Conservation (phyloP, 192 early-diverging fungal genomes). For the Coemansia biformis region DNA sequence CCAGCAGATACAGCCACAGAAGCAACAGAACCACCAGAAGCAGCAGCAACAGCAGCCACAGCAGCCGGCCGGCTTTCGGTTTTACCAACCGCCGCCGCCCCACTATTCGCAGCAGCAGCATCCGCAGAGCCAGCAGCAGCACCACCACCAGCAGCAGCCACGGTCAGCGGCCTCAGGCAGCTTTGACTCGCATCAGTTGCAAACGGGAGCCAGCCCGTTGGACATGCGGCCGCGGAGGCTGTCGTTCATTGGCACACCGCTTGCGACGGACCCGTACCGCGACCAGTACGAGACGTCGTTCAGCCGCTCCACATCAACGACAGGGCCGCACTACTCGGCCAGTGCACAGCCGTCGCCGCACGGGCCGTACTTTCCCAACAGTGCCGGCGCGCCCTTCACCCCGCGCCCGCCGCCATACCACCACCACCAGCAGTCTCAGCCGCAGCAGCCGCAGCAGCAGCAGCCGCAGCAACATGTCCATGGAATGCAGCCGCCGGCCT, state of each 20-base stretch:
- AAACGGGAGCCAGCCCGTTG: conserved; percentile 4
- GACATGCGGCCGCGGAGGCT: conserved; percentile 32
- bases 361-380: conserved; percentile 13
- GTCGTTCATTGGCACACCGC: conserved; percentile 31
- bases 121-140: conserved; percentile 3
- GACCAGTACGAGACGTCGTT: conserved; percentile 49
- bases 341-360: conserved; percentile 32
- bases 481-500: conserved; percentile 16
- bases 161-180: conserved; percentile 1
- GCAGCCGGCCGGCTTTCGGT: conserved; percentile 27
- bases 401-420: conserved; percentile 14
- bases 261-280: conserved; percentile 16
- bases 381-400: conserved; percentile 1
- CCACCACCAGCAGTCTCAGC: conserved; percentile 2
- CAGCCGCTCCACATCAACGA: conserved; percentile 36
- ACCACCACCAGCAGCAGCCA: neutral
- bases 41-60: conserved; percentile 23
- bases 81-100: conserved; percentile 22
- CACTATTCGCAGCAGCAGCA: conserved; percentile 1
- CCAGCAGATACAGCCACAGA: no score
- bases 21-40: no score
- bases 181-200: conserved; percentile 11
- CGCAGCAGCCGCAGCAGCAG: conserved; percentile 2
- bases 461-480: neutral
- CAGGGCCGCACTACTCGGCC: conserved; percentile 12